Evolutionary conservation across 192 early-diverging fungal genomes (phyloP).

Genomic region (Linnemannia hyalina): DNA sequence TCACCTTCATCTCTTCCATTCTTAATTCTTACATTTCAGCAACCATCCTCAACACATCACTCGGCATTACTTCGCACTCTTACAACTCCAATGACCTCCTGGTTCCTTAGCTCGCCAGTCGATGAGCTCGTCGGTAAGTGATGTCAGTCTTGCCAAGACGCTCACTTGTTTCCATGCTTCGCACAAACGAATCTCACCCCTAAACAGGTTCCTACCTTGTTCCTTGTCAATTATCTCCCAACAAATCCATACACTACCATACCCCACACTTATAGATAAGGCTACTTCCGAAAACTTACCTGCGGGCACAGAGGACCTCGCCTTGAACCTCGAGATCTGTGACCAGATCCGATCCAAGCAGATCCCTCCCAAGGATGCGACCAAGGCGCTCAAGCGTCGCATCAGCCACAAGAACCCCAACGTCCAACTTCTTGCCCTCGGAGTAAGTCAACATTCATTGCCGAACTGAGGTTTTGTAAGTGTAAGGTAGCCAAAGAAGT

Average conservation of each 20-base stretch:
- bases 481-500: neutral
- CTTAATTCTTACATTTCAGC: neutral
- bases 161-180: neutral
- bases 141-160: neutral
- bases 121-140: slow-evolving; percentile 60
- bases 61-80: neutral
- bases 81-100: slow-evolving; percentile 34
- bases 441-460: slow-evolving; percentile 56
- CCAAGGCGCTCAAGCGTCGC: slow-evolving; percentile 81
- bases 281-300: slow-evolving; percentile 94
- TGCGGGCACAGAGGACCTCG: slow-evolving; percentile 87
- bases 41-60: neutral
- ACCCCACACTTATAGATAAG: slow-evolving; percentile 66
- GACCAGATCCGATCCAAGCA: slow-evolving; percentile 94
- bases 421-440: slow-evolving; percentile 90
- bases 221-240: neutral
- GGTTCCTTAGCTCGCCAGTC: slow-evolving; percentile 38
- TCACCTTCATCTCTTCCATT: neutral
- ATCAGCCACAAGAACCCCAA: slow-evolving; percentile 94
- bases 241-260: neutral
- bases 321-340: slow-evolving; percentile 87
- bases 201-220: neutral
- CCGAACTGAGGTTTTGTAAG: neutral
- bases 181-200: neutral
- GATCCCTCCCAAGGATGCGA: slow-evolving; percentile 79